These are phyloP conservation scores for Brassica juncea DNA, from an alignment of 345 rosid genomes.

Conservation along the genomic window DNA sequence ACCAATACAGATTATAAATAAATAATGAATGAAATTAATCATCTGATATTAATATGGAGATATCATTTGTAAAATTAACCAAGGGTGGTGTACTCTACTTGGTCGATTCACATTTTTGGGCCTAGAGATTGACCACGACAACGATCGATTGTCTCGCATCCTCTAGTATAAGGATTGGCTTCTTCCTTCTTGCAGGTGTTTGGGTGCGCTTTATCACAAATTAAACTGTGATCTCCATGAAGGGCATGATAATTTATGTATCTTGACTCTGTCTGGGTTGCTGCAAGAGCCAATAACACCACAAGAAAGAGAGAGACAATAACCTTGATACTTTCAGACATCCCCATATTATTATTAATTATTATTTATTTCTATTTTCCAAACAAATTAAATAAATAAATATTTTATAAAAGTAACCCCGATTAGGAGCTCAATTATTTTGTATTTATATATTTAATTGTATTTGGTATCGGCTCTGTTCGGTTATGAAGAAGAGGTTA, in stretches of 20 bases:
- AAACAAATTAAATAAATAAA: conserved; percentile 18
- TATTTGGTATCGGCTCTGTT: not conserved
- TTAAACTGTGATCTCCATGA: too few species aligned
- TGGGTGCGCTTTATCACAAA: too few species aligned
- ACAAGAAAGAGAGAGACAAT: conserved; percentile 11
- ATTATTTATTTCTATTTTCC: not conserved
- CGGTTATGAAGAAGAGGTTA: not conserved
- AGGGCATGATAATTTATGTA: not conserved
- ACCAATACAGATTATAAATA: too few species aligned
- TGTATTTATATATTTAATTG: conserved; percentile 9
- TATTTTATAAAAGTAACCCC: not conserved
- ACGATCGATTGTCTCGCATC: too few species aligned
- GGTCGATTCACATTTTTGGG: too few species aligned
- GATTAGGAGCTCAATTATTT: not conserved
- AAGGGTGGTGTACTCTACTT: too few species aligned
- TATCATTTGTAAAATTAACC: too few species aligned
- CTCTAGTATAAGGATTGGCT: too few species aligned
- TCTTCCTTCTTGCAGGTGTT: too few species aligned
- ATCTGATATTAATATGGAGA: too few species aligned
- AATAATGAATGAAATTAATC: too few species aligned
- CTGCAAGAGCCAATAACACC: not conserved
- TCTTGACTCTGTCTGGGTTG: not conserved
- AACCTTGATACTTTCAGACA: conserved; percentile 7
- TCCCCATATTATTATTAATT: conserved; percentile 14
- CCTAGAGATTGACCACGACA: too few species aligned